Percentiles rank a stretch among this genome's conserved stretches.
Evolutionary conservation across 768 basidiomycete genomes (phyloP).

Genomic region (Udeniomyces megalosporus): DNA sequence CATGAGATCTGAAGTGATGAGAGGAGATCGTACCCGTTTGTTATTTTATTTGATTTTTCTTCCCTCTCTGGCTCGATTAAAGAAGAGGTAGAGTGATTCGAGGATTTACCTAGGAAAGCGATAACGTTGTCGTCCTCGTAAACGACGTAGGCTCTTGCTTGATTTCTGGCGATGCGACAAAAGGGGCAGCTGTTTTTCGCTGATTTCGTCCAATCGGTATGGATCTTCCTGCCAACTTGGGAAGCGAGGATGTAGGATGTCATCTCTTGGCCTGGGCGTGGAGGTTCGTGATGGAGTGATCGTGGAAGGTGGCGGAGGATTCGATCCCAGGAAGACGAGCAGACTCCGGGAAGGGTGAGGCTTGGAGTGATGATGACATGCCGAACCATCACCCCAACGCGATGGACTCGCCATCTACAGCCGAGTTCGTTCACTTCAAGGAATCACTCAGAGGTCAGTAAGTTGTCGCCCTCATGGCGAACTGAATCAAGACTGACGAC

Average conservation of each 20-base stretch:
- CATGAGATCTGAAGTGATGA: not conserved
- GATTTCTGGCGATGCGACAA: not conserved
- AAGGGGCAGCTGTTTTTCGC: not conserved
- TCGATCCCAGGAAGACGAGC: too few relatives aligned
- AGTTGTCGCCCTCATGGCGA: too few relatives aligned
- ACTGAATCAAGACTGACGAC: too few relatives aligned
- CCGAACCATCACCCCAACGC: too few relatives aligned
- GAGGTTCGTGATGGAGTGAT: too few relatives aligned
- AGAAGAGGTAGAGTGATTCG: too few relatives aligned
- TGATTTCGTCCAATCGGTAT: not conserved
- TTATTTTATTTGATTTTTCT: not conserved
- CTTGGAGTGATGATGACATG: too few relatives aligned
- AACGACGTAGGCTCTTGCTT: not conserved
- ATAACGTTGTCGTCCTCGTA: conserved; percentile 1
- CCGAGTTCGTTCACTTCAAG: too few relatives aligned
- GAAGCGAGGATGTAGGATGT: not conserved
- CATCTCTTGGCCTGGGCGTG: not conserved
- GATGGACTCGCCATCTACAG: too few relatives aligned
- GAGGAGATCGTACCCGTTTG: not conserved
- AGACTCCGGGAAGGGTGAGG: too few relatives aligned
- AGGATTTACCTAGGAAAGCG: not conserved
- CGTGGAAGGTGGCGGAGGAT: not conserved
- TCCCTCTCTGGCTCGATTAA: too few relatives aligned
- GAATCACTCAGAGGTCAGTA: too few relatives aligned
- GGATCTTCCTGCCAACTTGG: not conserved